Evolutionary conservation across 176 grass and related monocot genomes (phyloP).

Genomic region (Eragrostis nindensis): DNA sequence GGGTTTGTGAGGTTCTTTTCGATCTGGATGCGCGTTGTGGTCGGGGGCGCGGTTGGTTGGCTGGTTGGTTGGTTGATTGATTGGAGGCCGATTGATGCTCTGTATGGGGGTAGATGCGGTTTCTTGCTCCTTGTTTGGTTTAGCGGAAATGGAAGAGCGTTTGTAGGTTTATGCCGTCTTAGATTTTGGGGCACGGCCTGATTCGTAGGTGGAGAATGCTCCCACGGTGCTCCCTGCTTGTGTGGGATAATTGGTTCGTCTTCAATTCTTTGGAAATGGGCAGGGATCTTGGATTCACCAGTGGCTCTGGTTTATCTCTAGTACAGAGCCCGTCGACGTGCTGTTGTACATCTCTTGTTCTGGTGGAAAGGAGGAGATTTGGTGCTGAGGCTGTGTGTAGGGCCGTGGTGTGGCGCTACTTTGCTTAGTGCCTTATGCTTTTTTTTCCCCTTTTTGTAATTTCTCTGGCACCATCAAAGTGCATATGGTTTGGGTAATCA

Average conservation of each 20-base stretch:
- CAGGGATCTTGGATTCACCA: neutral
- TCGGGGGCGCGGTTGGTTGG: neutral
- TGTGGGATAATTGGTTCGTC: neutral
- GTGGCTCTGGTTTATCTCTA: neutral
- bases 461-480: neutral
- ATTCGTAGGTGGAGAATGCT: neutral
- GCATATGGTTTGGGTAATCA: neutral
- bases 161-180: neutral
- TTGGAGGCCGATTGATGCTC: neutral
- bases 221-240: neutral
- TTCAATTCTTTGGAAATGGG: neutral
- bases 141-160: neutral
- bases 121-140: neutral
- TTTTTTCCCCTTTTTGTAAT: too few relatives aligned
- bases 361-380: neutral
- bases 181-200: neutral
- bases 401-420: neutral
- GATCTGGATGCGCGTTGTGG: neutral
- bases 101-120: neutral
- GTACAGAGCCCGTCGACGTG: neutral
- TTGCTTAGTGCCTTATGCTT: neutral
- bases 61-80: too few relatives aligned
- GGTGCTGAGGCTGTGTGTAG: neutral
- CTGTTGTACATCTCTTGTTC: neutral
- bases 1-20: too few relatives aligned